A percentile compares a stretch with the other conserved stretches of the same genome.
phyloP scores from a whole-genome alignment of 805 yeast species.

The Yarrowia hollandica region DNA sequence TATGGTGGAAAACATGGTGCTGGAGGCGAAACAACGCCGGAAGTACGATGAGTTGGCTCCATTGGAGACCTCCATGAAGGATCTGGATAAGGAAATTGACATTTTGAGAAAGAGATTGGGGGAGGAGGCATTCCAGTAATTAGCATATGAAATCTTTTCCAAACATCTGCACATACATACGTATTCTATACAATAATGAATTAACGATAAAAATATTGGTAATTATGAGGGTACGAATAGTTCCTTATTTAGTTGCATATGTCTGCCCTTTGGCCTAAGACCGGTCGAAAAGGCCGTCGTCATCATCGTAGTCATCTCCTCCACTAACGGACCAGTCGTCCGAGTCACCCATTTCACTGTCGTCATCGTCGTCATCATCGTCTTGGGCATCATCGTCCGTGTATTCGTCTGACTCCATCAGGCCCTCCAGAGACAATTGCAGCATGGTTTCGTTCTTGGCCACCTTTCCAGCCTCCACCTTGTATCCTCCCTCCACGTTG shows the following conservation, averaged over 20 bases:
- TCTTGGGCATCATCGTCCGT: constrained; percentile 32
- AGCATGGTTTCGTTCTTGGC: constrained; percentile 42
- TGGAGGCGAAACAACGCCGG: constrained; percentile 61
- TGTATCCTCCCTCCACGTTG: constrained; percentile 78
- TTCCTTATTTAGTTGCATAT: no score
- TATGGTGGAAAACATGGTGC: constrained; percentile 64
- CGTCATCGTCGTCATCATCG: constrained; percentile 33
- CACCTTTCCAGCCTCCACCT: constrained; percentile 55
- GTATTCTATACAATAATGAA: no score
- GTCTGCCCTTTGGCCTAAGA: constrained; percentile 30
- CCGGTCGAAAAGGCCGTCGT: constrained; percentile 64
- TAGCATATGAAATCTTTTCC: not conserved
- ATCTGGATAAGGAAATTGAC: constrained; percentile 50
- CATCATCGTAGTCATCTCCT: constrained; percentile 42
- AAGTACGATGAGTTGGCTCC: constrained; percentile 74
- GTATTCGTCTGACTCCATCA: constrained; percentile 37
- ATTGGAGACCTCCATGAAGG: constrained; percentile 57
- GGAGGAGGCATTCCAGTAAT: not conserved
- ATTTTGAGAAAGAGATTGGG: not conserved
- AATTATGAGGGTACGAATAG: no score
- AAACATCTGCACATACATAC: no score
- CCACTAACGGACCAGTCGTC: constrained; percentile 38
- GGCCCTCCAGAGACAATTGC: constrained; percentile 42
- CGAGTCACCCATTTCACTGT: constrained; percentile 34
- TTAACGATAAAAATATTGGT: no score